Conservation (phyloP, 2,329 filamentous ascomycete species). For the Alternaria sp. region DNA sequence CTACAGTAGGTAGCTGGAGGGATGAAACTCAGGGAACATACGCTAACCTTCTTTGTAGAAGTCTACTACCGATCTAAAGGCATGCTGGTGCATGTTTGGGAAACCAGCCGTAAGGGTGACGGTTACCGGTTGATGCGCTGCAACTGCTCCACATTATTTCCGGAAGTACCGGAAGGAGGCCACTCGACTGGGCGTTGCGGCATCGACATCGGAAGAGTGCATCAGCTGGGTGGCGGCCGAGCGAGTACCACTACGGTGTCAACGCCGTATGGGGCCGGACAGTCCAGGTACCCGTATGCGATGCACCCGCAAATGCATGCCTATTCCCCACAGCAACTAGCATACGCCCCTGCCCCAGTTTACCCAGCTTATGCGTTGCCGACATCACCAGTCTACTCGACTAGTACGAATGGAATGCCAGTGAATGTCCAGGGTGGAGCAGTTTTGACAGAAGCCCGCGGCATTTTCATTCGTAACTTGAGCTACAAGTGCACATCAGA, state of each 20-base stretch:
- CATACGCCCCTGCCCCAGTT: conserved; percentile 29
- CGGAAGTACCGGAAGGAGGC: conserved; percentile 30
- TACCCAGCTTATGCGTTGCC: conserved; percentile 32
- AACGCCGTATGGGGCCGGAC: conserved; percentile 28
- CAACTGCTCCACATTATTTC: conserved; percentile 45
- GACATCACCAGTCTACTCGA: conserved; percentile 37
- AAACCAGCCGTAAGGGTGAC: conserved; percentile 38
- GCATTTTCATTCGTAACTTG: conserved; percentile 49
- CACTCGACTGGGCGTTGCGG: conserved; percentile 44
- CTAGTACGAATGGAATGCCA: conserved; percentile 44
- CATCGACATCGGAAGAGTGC: conserved; percentile 41
- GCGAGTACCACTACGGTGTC: conserved; percentile 13
- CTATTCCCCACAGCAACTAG: conserved; percentile 24
- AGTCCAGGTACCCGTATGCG: conserved; percentile 34
- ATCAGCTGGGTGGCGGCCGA: conserved; percentile 25
- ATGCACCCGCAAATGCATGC: conserved; percentile 31
- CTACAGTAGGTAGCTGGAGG: conserved; percentile 36
- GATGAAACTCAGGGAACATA: conserved; percentile 5
- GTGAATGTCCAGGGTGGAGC: conserved; percentile 51
- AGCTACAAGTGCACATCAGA: conserved; percentile 36
- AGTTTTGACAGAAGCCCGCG: conserved; percentile 48
- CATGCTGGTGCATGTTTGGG: conserved; percentile 46
- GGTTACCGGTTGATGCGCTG: conserved; percentile 44
- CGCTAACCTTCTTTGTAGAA: conserved; percentile 21
- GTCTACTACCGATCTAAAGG: conserved; percentile 32